These are phyloP conservation scores for Mercurialis annua DNA, from an alignment of 345 rosid species.

Conservation along the genomic window DNA sequence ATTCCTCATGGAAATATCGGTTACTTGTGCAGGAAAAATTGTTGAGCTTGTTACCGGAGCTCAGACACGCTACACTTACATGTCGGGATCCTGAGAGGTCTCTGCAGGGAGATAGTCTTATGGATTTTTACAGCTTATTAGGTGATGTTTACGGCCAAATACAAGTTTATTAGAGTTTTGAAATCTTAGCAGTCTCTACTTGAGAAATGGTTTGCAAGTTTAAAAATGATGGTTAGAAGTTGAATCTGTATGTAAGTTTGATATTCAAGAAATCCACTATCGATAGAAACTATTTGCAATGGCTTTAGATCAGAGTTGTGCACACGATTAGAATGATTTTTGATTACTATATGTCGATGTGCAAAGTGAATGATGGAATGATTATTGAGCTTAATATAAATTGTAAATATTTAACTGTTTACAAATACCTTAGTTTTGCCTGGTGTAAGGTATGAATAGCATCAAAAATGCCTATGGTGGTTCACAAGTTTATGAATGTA, in stretches of 20 bases:
- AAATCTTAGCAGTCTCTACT: background rate
- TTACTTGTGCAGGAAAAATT: constrained; percentile 57
- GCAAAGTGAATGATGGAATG: too few species aligned
- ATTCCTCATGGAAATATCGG: background rate
- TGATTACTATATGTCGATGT: too few species aligned
- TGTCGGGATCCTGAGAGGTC: constrained; percentile 71
- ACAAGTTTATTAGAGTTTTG: background rate
- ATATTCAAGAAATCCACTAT: background rate
- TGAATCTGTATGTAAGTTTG: too few species aligned
- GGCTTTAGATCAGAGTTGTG: too few species aligned
- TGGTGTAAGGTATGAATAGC: too few species aligned
- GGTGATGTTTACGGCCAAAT: background rate
- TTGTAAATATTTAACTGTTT: too few species aligned
- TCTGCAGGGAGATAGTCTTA: constrained; percentile 12
- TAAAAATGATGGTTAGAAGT: background rate
- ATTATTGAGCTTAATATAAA: too few species aligned
- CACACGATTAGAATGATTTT: too few species aligned
- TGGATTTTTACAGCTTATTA: background rate
- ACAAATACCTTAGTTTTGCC: too few species aligned
- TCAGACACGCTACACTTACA: constrained; percentile 86
- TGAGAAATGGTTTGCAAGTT: background rate
- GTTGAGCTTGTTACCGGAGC: constrained; percentile 86
- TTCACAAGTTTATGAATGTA: too few species aligned
- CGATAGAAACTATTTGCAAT: too few species aligned
- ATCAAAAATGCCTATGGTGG: too few species aligned